These are phyloP conservation scores for Lithospermum erythrorhizon DNA, from an alignment of 257 asterid genomes.

Conservation along the genomic window DNA sequence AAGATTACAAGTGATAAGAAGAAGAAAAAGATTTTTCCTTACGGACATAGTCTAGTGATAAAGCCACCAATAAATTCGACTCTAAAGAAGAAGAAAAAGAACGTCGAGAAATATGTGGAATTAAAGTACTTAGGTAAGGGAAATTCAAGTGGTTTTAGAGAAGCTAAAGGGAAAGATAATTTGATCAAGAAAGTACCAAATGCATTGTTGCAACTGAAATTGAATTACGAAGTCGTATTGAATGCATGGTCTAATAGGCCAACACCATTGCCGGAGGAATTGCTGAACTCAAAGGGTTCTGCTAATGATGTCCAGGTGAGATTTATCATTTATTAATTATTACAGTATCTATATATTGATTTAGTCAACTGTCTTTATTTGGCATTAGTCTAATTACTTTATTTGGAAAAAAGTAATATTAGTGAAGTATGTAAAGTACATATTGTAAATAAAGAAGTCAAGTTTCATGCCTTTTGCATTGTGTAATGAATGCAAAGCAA, in stretches of 20 bases:
- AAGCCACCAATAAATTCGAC: too few species aligned
- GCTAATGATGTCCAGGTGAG: constrained; percentile 73
- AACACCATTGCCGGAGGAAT: constrained; percentile 60
- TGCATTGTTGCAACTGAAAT: constrained; percentile 36
- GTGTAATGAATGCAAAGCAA: too few species aligned
- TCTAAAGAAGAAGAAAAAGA: constrained; percentile 43
- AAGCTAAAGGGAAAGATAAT: constrained; percentile 12
- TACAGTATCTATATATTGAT: not conserved
- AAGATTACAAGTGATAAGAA: constrained; percentile 17
- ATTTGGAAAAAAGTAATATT: too few species aligned
- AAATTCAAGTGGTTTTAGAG: too few species aligned
- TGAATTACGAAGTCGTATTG: constrained; percentile 48
- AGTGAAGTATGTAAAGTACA: too few species aligned
- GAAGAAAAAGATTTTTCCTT: too few species aligned
- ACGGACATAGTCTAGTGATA: too few species aligned
- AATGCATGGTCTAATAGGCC: constrained; percentile 58
- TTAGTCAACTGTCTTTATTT: not conserved
- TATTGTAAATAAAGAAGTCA: too few species aligned
- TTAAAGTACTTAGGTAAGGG: too few species aligned
- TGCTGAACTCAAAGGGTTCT: constrained; percentile 35
- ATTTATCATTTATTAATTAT: constrained; percentile 8
- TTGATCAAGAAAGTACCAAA: constrained; percentile 12
- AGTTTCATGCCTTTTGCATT: too few species aligned
- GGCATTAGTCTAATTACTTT: too few species aligned
- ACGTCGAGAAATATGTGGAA: too few species aligned